Conservation (phyloP, 2,329 filamentous ascomycete genomes). For the Penicillium sp. region DNA sequence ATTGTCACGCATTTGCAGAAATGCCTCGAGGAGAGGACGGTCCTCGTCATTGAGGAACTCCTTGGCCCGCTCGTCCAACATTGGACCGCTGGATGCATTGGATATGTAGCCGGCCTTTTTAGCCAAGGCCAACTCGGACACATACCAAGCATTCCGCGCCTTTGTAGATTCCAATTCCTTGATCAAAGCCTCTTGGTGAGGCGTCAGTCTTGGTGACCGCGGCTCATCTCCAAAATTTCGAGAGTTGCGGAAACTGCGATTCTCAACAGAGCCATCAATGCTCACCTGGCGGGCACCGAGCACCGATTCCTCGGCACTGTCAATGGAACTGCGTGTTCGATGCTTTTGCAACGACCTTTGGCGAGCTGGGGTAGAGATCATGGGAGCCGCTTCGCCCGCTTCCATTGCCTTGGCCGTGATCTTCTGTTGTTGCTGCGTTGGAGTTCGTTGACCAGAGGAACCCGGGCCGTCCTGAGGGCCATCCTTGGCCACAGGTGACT, state of each 20-base stretch:
- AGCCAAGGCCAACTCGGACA: conserved; percentile 87
- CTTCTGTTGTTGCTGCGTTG: conserved; percentile 49
- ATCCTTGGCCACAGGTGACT: conserved; percentile 46
- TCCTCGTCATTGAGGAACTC: conserved; percentile 90
- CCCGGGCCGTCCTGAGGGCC: conserved; percentile 43
- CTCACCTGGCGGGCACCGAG: conserved; percentile 39
- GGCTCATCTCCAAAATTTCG: conserved; percentile 42
- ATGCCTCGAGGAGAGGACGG: conserved; percentile 82
- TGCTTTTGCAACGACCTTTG: conserved; percentile 55
- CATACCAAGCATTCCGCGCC: conserved; percentile 93
- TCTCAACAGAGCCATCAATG: conserved; percentile 40
- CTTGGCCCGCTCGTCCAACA: conserved; percentile 68
- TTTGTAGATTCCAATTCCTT: conserved; percentile 83
- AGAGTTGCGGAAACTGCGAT: conserved; percentile 38
- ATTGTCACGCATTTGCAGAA: conserved; percentile 86
- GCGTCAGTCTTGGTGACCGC: conserved; percentile 43
- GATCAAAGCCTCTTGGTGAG: conserved; percentile 59
- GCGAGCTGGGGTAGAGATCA: conserved; percentile 41
- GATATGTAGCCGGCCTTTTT: conserved; percentile 82
- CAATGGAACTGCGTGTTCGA: conserved; percentile 61
- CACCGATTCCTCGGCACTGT: conserved; percentile 60
- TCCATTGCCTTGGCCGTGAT: conserved; percentile 46
- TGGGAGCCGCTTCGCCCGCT: conserved; percentile 43
- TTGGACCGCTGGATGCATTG: conserved; percentile 63
- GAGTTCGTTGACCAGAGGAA: conserved; percentile 58